Evolutionary conservation across 495 filamentous ascomycete species (phyloP).

Genomic region (Pyrenopolyporus hunteri): DNA sequence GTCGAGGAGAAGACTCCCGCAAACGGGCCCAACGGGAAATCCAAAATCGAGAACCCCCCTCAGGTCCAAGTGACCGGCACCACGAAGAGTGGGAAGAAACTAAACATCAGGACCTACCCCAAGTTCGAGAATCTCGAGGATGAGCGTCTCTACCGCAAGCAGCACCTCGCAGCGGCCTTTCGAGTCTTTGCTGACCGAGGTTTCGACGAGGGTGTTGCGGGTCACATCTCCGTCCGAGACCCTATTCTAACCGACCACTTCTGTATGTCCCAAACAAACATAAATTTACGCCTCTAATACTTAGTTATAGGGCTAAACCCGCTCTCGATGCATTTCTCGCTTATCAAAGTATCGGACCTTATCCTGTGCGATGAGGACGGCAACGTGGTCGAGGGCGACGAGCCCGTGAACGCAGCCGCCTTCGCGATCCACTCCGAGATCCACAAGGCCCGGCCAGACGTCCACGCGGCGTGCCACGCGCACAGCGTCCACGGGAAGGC

Average conservation of each 20-base stretch:
- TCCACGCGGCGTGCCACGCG: constrained; percentile 58
- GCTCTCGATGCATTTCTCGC: constrained; percentile 63
- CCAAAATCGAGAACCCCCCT: constrained; percentile 23
- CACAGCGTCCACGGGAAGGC: constrained; percentile 58
- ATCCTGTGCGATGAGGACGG: constrained; percentile 61
- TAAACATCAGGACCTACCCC: constrained; percentile 62
- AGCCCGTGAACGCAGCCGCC: constrained; percentile 64
- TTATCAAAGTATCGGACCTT: constrained; percentile 57
- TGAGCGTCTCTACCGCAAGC: constrained; percentile 71
- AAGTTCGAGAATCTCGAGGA: constrained; percentile 63
- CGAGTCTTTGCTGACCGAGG: constrained; percentile 72
- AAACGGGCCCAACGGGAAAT: constrained; percentile 16
- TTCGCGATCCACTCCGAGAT: constrained; percentile 63
- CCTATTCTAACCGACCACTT: constrained; percentile 58
- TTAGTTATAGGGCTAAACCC: constrained; percentile 52
- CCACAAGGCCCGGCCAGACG: constrained; percentile 57
- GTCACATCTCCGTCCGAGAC: constrained; percentile 58
- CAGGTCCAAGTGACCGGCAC: constrained; percentile 44
- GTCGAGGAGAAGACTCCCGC: not conserved
- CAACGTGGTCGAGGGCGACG: constrained; percentile 53
- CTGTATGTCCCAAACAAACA: constrained; percentile 35
- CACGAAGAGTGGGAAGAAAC: constrained; percentile 46
- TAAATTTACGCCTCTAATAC: not conserved
- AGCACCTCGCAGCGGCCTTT: constrained; percentile 75
- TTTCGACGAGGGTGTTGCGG: constrained; percentile 73